Evolutionary conservation across 202 grass and related monocot species (phyloP).

Genomic region (Panicum hallii): DNA sequence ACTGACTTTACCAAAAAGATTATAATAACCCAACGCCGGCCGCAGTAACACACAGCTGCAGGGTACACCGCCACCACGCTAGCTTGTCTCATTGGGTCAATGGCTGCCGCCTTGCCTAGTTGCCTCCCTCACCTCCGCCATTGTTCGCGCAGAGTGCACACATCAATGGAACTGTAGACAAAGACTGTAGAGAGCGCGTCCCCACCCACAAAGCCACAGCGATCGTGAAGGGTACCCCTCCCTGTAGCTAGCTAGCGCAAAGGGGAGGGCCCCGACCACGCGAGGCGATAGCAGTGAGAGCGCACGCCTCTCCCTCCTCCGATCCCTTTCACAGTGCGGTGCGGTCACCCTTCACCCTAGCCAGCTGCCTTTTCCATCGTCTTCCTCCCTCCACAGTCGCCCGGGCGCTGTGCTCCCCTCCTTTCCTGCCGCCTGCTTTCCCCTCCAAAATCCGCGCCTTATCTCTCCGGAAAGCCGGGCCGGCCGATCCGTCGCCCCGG

Average conservation of each 20-base stretch:
- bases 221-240: too few relatives aligned
- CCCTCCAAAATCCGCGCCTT: conserved; percentile 16
- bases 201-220: conserved; percentile 19
- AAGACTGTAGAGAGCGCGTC: not conserved
- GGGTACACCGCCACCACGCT: not conserved
- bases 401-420: conserved; percentile 37
- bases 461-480: conserved; percentile 25
- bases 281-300: too few relatives aligned
- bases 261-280: too few relatives aligned
- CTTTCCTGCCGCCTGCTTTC: not conserved
- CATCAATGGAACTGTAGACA: conserved; percentile 24
- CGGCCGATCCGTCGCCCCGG: not conserved
- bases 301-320: too few relatives aligned
- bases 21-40: too few relatives aligned
- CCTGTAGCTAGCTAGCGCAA: not conserved
- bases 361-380: conserved; percentile 24
- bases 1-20: not conserved
- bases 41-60: not conserved
- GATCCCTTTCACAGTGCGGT: not conserved
- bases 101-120: too few relatives aligned
- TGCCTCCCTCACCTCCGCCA: too few relatives aligned
- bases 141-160: too few relatives aligned
- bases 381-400: conserved; percentile 32
- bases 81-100: not conserved
- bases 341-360: too few relatives aligned